Evolutionary conservation across 2,329 filamentous ascomycete genomes (phyloP).

Genomic region (Phialemonium atrogriseum): DNA sequence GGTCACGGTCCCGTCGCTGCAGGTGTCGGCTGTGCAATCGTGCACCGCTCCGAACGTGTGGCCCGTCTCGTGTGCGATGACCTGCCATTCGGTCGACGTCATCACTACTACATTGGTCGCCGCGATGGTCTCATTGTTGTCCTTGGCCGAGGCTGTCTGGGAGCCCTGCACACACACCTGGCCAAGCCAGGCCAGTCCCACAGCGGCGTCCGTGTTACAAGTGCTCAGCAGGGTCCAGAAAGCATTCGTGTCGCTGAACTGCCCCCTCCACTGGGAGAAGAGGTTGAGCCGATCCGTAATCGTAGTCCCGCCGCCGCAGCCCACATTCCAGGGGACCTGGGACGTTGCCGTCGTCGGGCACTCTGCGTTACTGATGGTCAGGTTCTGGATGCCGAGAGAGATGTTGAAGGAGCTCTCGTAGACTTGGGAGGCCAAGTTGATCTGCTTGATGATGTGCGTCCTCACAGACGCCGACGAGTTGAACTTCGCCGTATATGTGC

Average conservation of each 20-base stretch:
- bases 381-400: constrained; percentile 78
- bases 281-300: constrained; percentile 76
- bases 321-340: constrained; percentile 75
- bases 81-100: constrained; percentile 83
- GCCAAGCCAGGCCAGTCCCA: constrained; percentile 88
- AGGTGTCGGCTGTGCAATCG: constrained; percentile 70
- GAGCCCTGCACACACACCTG: constrained; percentile 66
- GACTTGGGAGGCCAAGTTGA: constrained; percentile 79
- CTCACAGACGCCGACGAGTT: constrained; percentile 55
- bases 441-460: constrained; percentile 69
- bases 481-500: constrained; percentile 72
- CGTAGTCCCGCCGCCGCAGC: constrained; percentile 52
- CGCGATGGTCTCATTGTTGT: constrained; percentile 62
- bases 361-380: constrained; percentile 66
- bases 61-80: constrained; percentile 88
- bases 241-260: constrained; percentile 69
- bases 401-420: constrained; percentile 95
- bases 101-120: constrained; percentile 85
- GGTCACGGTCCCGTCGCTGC: constrained; percentile 47
- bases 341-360: constrained; percentile 64
- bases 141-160: constrained; percentile 40
- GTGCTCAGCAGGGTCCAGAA: constrained; percentile 88
- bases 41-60: constrained; percentile 96
- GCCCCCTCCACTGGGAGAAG: constrained; percentile 83
- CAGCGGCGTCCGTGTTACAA: constrained; percentile 73